Evolutionary conservation across 2,329 filamentous ascomycete species (phyloP).

Genomic region (Xylariaceae sp.): DNA sequence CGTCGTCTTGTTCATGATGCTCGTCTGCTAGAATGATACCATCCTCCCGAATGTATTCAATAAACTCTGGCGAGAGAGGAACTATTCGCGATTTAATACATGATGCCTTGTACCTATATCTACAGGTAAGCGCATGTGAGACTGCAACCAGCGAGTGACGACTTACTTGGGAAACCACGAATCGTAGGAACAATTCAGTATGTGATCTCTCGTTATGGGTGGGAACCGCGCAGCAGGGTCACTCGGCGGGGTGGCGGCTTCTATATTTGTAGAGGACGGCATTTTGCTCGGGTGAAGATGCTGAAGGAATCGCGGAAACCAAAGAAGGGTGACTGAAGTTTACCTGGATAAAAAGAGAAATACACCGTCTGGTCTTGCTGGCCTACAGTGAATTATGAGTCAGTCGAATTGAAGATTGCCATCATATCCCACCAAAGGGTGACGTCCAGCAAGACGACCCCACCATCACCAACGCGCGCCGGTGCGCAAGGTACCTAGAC

Average conservation of each 20-base stretch:
- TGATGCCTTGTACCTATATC: conserved; percentile 66
- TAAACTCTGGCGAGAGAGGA: conserved; percentile 69
- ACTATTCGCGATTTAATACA: conserved; percentile 87
- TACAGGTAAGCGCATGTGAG: conserved; percentile 12
- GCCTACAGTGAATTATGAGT: no score
- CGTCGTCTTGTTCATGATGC: conserved; percentile 59
- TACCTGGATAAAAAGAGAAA: no score
- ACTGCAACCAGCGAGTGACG: not conserved
- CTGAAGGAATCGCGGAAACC: not conserved
- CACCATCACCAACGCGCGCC: conserved; percentile 3
- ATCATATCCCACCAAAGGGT: no score
- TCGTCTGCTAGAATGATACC: conserved; percentile 85
- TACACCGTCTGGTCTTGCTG: no score
- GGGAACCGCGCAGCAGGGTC: conserved; percentile 56
- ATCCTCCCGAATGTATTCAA: conserved; percentile 86
- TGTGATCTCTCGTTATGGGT: conserved; percentile 79
- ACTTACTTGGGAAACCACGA: conserved; percentile 76
- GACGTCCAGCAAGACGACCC: not conserved
- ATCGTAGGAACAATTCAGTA: conserved; percentile 92
- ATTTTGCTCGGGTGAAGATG: conserved; percentile 13
- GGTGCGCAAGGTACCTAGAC: not conserved
- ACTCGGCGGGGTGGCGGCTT: conserved; percentile 19
- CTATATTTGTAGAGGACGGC: conserved; percentile 25
- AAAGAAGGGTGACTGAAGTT: not conserved
- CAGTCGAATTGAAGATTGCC: no score